phyloP scores from a whole-genome alignment of 345 rosid genomes.

The Kernera saxatilis region DNA sequence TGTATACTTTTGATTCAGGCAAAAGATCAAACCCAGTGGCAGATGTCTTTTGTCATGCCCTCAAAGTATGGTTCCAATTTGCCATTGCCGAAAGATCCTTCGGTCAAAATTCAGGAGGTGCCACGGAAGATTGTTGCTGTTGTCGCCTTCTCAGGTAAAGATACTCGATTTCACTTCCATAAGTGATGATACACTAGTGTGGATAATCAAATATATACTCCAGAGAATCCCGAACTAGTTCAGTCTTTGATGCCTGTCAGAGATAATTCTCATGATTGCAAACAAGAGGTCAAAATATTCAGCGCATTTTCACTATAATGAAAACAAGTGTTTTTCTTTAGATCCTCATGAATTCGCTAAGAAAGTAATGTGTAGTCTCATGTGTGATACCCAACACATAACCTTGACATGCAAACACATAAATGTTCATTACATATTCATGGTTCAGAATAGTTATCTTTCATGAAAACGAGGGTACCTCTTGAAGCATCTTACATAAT shows the following conservation, averaged over 20 bases:
- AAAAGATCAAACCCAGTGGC: conserved; percentile 64
- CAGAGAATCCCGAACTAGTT: too few species aligned
- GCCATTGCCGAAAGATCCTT: conserved; percentile 70
- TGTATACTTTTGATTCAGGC: conserved; percentile 30
- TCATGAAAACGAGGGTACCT: background rate
- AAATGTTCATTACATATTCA: background rate
- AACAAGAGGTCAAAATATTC: background rate
- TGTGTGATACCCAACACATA: background rate
- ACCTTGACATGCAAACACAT: background rate
- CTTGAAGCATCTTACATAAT: background rate
- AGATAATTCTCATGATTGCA: background rate
- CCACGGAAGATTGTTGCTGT: conserved; percentile 72
- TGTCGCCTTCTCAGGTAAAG: conserved; percentile 73
- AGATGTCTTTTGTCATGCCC: conserved; percentile 93
- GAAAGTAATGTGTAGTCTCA: background rate
- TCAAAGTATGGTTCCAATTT: conserved; percentile 71
- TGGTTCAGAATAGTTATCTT: background rate
- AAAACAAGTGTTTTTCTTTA: background rate
- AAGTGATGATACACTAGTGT: background rate
- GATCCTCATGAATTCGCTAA: background rate
- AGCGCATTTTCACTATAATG: background rate
- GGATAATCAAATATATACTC: too few species aligned
- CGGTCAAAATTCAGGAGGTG: conserved; percentile 66
- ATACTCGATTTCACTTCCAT: conserved; percentile 1
- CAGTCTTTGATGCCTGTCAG: background rate